These are phyloP conservation scores for Hymenotorrendiella dingleyae DNA, from an alignment of 2,329 filamentous ascomycete genomes.

Conservation along the genomic window DNA sequence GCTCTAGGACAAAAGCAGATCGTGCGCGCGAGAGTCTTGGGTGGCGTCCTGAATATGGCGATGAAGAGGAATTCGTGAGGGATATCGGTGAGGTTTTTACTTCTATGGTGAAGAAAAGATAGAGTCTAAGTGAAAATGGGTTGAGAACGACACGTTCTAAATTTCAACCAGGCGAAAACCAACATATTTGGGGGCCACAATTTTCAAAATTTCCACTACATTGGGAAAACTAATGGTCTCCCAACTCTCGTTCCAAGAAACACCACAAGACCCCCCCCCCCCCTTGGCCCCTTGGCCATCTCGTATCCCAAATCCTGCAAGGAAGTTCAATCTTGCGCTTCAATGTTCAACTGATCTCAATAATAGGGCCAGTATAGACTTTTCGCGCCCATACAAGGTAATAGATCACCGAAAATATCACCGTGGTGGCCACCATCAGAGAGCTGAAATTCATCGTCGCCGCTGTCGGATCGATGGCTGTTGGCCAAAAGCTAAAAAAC, in stretches of 20 bases:
- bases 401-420: conserved; percentile 37
- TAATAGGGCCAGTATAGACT: conserved; percentile 35
- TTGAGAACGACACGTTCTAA: not conserved
- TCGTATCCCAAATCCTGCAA: too few relatives aligned
- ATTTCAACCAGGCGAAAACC: too few relatives aligned
- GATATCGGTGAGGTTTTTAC: conserved; percentile 24
- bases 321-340: too few relatives aligned
- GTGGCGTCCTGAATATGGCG: conserved; percentile 15
- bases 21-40: conserved; percentile 15
- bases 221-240: too few relatives aligned
- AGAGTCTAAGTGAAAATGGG: not conserved
- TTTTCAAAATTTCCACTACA: too few relatives aligned
- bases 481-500: conserved; percentile 28
- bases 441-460: conserved; percentile 44
- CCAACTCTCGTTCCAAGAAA: too few relatives aligned
- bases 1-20: conserved; percentile 19
- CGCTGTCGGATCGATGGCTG: conserved; percentile 1
- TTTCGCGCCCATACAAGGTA: conserved; percentile 32
- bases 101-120: conserved; percentile 8
- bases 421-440: conserved; percentile 29
- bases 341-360: too few relatives aligned
- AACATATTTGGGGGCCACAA: too few relatives aligned
- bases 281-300: too few relatives aligned
- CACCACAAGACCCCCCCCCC: too few relatives aligned
- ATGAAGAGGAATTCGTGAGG: conserved; percentile 14